Evolutionary conservation across 2,329 filamentous ascomycete species (phyloP).

Genomic region (Aspergillus amoenus): DNA sequence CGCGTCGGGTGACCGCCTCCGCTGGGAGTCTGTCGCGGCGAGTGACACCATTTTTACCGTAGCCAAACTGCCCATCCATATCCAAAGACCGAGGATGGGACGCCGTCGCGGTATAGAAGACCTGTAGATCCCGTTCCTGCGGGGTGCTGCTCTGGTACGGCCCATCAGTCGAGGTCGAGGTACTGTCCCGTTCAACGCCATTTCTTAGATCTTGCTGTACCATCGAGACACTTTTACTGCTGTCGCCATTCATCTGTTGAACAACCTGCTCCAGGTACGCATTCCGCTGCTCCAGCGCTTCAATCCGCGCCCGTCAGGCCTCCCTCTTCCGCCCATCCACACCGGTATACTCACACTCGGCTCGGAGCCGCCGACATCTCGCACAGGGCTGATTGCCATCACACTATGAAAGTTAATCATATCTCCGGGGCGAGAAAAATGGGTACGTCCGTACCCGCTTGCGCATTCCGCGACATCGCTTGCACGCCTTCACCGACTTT

Average conservation of each 20-base stretch:
- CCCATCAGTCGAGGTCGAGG: no score
- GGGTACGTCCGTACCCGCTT: no score
- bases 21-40: background rate
- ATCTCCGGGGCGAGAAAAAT: no score
- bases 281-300: background rate
- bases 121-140: background rate
- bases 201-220: no score
- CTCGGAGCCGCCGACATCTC: background rate
- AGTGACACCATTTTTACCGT: no score
- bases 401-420: background rate
- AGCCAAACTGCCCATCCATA: background rate
- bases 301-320: background rate
- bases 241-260: background rate
- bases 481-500: no score
- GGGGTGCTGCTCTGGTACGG: no score
- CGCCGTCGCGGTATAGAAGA: background rate
- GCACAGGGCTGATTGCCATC: background rate
- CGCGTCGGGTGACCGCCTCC: background rate
- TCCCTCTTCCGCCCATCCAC: background rate
- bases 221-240: no score
- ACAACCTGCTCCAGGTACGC: background rate
- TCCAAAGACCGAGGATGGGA: background rate
- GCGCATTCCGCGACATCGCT: no score
- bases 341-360: background rate
- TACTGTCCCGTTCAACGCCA: no score